Conservation (phyloP, 2,329 filamentous ascomycete species). For the Passalora sequoiae region DNA sequence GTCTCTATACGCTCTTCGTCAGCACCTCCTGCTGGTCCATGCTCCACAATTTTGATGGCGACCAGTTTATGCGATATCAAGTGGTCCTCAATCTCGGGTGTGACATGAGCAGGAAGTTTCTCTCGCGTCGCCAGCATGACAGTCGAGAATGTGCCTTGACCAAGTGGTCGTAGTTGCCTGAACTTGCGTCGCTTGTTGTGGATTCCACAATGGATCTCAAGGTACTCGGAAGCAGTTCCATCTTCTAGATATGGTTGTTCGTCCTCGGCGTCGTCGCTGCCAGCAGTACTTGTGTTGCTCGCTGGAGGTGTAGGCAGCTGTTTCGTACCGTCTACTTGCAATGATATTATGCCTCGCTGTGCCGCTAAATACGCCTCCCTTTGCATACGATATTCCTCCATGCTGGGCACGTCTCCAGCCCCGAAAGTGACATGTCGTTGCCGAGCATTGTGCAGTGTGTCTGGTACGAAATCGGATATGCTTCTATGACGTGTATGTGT, state of each 20-base stretch:
- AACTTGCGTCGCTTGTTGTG: conserved; percentile 74
- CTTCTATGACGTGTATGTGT: conserved; percentile 66
- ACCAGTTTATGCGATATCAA: conserved; percentile 75
- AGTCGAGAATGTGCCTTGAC: conserved; percentile 91
- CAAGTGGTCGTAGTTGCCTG: conserved; percentile 72
- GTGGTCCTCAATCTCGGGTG: conserved; percentile 42
- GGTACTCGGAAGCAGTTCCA: conserved; percentile 36
- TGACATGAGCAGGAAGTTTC: conserved; percentile 40
- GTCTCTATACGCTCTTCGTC: conserved; percentile 91
- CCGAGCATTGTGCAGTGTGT: conserved; percentile 61
- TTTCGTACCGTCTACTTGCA: conserved; percentile 17
- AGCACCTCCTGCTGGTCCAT: conserved; percentile 86
- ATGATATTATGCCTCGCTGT: conserved; percentile 60
- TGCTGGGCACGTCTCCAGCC: conserved; percentile 45
- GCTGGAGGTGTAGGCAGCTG: conserved; percentile 69
- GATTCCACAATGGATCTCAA: conserved; percentile 48
- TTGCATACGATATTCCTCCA: conserved; percentile 55
- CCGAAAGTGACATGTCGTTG: conserved; percentile 67
- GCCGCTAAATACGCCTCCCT: conserved; percentile 78
- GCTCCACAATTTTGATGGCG: conserved; percentile 91
- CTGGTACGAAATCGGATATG: conserved; percentile 80
- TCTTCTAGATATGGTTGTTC: conserved; percentile 35
- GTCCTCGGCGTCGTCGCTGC: conserved; percentile 50
- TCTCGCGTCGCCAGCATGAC: conserved; percentile 87
- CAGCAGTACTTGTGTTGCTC: conserved; percentile 57